Conservation (phyloP, 352 stramenopile genomes). For the Phytophthora europaea region DNA sequence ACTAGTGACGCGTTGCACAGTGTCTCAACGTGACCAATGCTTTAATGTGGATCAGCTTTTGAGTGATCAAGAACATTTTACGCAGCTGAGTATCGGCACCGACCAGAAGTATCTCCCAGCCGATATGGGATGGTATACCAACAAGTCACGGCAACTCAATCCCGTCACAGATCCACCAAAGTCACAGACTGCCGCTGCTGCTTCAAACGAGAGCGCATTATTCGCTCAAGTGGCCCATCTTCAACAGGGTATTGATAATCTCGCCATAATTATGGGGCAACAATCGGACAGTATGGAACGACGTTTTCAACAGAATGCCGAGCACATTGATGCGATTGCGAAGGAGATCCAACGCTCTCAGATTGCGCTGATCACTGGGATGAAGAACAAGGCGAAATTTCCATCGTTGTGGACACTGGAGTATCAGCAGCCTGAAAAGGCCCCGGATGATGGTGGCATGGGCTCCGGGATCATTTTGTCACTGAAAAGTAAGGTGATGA, state of each 20-base stretch:
- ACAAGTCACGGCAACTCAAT: slow-evolving; percentile 5
- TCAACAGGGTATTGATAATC: neutral
- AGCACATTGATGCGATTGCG: slow-evolving; percentile 5
- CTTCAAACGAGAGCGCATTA: neutral
- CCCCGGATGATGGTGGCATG: neutral
- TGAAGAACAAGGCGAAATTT: slow-evolving; percentile 19
- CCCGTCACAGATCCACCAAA: neutral
- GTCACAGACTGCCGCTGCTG: neutral
- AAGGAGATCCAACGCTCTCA: slow-evolving; percentile 1
- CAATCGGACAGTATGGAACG: neutral
- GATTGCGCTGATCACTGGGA: slow-evolving; percentile 11
- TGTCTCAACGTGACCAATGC: slow-evolving; percentile 1
- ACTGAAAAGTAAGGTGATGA: slow-evolving; percentile 4
- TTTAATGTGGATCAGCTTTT: slow-evolving; percentile 21
- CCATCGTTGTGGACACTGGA: slow-evolving; percentile 15
- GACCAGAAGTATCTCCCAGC: slow-evolving; percentile 14
- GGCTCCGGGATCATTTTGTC: neutral
- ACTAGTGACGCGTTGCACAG: slow-evolving; percentile 12
- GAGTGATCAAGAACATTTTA: slow-evolving; percentile 13
- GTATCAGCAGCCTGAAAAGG: neutral
- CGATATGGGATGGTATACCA: slow-evolving; percentile 26
- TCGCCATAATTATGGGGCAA: neutral
- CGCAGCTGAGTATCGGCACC: slow-evolving; percentile 9
- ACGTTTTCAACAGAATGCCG: slow-evolving; percentile 5
- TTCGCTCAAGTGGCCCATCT: neutral